A percentile compares a stretch with the other conserved stretches of the same genome.
These are phyloP conservation scores for Thermothelomyces thermophilus DNA, from an alignment of 2,329 filamentous ascomycete species.

Conservation along the genomic window DNA sequence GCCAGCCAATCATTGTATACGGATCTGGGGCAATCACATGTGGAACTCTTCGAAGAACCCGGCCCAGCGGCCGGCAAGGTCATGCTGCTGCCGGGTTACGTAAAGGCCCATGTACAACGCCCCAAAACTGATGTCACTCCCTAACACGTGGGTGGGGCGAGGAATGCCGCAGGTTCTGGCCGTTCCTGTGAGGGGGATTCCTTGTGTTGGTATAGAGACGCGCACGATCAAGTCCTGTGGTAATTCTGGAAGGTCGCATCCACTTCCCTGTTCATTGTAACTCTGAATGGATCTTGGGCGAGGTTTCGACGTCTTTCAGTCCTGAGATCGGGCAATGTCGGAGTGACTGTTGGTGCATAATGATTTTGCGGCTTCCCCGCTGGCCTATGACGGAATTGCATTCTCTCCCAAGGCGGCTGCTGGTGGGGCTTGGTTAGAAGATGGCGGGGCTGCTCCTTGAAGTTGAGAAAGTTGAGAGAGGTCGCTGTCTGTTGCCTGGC, in stretches of 20 bases:
- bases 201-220: neutral
- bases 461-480: neutral
- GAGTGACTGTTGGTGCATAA: constrained; percentile 10
- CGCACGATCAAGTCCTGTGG: neutral
- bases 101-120: constrained; percentile 16
- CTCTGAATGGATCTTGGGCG: neutral
- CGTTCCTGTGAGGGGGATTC: neutral
- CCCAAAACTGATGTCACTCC: constrained; percentile 9
- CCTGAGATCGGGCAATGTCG: constrained; percentile 23
- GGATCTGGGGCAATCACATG: constrained; percentile 14
- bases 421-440: neutral
- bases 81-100: constrained; percentile 23
- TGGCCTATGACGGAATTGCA: constrained; percentile 21
- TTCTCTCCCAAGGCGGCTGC: constrained; percentile 4
- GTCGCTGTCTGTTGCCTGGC: neutral
- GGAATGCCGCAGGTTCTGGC: neutral
- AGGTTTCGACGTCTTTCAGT: neutral
- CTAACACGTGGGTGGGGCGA: neutral
- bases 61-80: constrained; percentile 10
- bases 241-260: neutral
- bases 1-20: constrained; percentile 14
- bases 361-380: constrained; percentile 8
- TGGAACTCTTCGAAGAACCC: neutral
- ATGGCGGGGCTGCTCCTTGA: neutral
- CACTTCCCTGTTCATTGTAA: neutral